phyloP scores from a whole-genome alignment of 1,284 basidiomycete species.

The Microbotryum lychnidis-dioicae region DNA sequence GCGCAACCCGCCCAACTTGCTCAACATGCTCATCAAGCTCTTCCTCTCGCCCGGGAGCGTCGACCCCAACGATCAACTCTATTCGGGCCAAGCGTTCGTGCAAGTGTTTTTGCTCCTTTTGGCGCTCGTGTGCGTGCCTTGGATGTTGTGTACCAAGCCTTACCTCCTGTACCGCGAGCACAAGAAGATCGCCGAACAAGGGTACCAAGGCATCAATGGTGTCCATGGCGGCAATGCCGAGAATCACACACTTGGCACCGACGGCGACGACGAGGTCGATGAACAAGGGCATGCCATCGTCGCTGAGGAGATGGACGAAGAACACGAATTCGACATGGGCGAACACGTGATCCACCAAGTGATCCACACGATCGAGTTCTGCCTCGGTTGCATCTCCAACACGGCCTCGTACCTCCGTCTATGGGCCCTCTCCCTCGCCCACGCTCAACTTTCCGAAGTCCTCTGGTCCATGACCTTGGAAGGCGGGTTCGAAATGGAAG shows the following conservation, averaged over 20 bases:
- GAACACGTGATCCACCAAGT: slow-evolving; percentile 94
- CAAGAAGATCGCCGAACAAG: slow-evolving; percentile 71
- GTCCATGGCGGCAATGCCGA: slow-evolving; percentile 44
- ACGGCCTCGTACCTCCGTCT: slow-evolving; percentile 98
- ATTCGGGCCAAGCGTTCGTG: slow-evolving; percentile 76
- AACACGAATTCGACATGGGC: slow-evolving; percentile 62
- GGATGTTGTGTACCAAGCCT: slow-evolving; percentile 90
- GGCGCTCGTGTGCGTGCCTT: slow-evolving; percentile 84
- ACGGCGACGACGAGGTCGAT: slow-evolving; percentile 66
- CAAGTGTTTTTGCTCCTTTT: slow-evolving; percentile 73
- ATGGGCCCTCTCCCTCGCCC: slow-evolving; percentile 95
- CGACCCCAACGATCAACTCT: slow-evolving; percentile 63
- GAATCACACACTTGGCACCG: slow-evolving; percentile 52
- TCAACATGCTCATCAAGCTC: slow-evolving; percentile 95
- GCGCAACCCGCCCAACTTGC: slow-evolving; percentile 71
- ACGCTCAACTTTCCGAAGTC: slow-evolving; percentile 95
- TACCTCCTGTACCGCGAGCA: slow-evolving; percentile 88
- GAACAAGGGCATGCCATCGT: slow-evolving; percentile 44
- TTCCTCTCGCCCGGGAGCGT: slow-evolving; percentile 79
- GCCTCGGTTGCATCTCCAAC: slow-evolving; percentile 95
- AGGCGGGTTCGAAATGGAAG: slow-evolving; percentile 49
- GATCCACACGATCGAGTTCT: slow-evolving; percentile 96
- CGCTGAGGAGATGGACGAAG: slow-evolving; percentile 24
- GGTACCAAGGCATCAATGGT: slow-evolving; percentile 57
- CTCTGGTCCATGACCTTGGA: slow-evolving; percentile 50